Base-by-base conservation (phyloP, 2,329 filamentous ascomycete genomes). In the Lachnellula arida region DNA sequence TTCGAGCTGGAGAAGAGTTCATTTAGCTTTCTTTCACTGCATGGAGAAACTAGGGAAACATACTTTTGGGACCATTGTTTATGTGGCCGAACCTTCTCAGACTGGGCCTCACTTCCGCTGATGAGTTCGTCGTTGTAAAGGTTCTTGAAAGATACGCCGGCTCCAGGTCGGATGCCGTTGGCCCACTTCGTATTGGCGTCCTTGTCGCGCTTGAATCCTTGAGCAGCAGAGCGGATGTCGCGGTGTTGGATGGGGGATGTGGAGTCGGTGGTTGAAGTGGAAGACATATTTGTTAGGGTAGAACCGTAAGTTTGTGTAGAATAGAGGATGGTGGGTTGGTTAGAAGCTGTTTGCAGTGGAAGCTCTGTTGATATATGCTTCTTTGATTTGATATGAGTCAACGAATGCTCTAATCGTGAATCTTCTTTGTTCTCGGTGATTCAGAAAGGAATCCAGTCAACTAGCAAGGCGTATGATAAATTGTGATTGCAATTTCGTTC, bases 121-220 rank as follows among this genome's bases (percentile, higher is more conserved):
- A 49, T 22, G 22, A 59, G 43, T 4, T 57, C 55, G 11, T 58
- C 55, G 28, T 51, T 37, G 12, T 14, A 19, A 6, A 15, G 37
- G 22, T 40, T 51, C n/a, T 52, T 34, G 6, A 50, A 34, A 8
- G 23, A 37, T 4, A 61, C 57, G 17, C 66, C 65, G 11, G 60
- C 35, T 5, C 43, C 32, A 40, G 63, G 63, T 15, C 67, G 65
- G 19, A 25, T 22, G 8, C 68, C 67, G 40, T 59, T 51, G 43
- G 46, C 51, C 68, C 67, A 70, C 55, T 70, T 70, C 53, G 59
- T 46, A 50, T 46, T 51, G 32, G 67, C 60, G 48, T 70, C 65
- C 44, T 65, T 68, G 46, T 67, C 65, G 43, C 67, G 66, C 59
- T 70, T 70, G 61, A 59, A 69, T 19, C 53, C 46, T 15, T 62